Evolutionary conservation across 148 eudicot genomes (phyloP).

Genomic region (Nepenthes mirabilis): DNA sequence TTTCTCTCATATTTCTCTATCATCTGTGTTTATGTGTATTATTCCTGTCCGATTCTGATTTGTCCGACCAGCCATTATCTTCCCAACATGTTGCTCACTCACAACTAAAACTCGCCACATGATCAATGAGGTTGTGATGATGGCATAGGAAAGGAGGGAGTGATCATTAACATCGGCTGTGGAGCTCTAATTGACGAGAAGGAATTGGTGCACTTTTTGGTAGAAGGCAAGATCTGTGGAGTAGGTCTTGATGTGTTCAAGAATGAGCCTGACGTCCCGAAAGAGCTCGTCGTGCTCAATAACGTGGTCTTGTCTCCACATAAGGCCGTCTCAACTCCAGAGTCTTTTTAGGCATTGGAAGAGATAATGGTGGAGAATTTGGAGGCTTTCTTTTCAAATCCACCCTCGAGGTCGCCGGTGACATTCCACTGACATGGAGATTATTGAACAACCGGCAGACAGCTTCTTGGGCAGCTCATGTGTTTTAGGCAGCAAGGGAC

Average conservation of each 20-base stretch:
- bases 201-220: constrained; percentile 48
- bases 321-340: constrained; percentile 46
- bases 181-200: constrained; percentile 61
- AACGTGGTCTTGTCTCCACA: constrained; percentile 84
- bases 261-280: constrained; percentile 62
- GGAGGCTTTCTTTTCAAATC: constrained; percentile 59
- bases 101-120: constrained; percentile 53
- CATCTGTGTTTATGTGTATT: too few relatives aligned
- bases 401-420: constrained; percentile 40
- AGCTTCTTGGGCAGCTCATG: too few relatives aligned
- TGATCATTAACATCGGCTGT: constrained; percentile 67
- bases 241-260: constrained; percentile 84
- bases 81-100: constrained; percentile 29
- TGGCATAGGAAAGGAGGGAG: constrained; percentile 54
- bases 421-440: constrained; percentile 8
- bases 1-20: too few relatives aligned
- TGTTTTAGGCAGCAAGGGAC: too few relatives aligned
- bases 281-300: constrained; percentile 49
- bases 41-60: too few relatives aligned
- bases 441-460: too few relatives aligned
- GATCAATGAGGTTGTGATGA: constrained; percentile 49
- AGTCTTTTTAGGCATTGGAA: constrained; percentile 27
- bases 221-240: constrained; percentile 49
- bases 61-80: too few relatives aligned
- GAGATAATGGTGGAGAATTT: constrained; percentile 35